Base-by-base conservation (phyloP, 345 rosid species). In the Lepidium aucheri region DNA sequence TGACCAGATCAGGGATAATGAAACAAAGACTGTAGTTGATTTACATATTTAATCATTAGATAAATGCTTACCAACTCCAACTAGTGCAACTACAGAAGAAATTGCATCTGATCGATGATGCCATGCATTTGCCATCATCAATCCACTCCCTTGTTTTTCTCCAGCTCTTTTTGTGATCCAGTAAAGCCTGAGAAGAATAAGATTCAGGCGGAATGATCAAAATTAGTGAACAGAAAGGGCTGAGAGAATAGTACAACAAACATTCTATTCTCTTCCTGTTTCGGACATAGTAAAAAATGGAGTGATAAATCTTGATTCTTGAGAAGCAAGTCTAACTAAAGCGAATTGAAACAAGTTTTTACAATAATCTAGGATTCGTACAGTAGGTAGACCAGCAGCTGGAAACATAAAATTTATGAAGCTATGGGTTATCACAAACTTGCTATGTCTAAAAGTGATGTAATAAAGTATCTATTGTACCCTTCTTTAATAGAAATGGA, bases 81-180 rank as follows among this genome's bases (percentile, higher is more conserved):
- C 69, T 40, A 93, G 89, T 44, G 98, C 92, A 73, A 93, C 90
- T 38, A 93, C 60, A 39, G 97, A 93, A 35, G 98, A 93, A 70
- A 93, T 73, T 11, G 97, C 98, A 86, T 93, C 96, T 17, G 89
- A 85, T 52, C 97, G 97, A 79, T 90, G 98, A 80, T 93, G 98
- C 98, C 98, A 93, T 52, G 97, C 97, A 80, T 93, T 93, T 67
- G 98, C 98, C 77, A 81, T 93, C 98, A 93, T 93, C 60, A 93
- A 76, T 44, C 89, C 92, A 80, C 98, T 93, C 38, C 94, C 95
- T 66, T 73, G 90, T 62, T 65, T 88, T 72, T 90, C 97, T 58
- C 89, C 97, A 53, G 87, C 97, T 81, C 75, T 80, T 82, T 90
- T 93, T 46, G 97, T 93, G 73, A 88, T 77, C 96, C 97, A 84